These are phyloP conservation scores for Magnolia sinica DNA, from an alignment of 164 flowering plant genomes.

Conservation along the genomic window DNA sequence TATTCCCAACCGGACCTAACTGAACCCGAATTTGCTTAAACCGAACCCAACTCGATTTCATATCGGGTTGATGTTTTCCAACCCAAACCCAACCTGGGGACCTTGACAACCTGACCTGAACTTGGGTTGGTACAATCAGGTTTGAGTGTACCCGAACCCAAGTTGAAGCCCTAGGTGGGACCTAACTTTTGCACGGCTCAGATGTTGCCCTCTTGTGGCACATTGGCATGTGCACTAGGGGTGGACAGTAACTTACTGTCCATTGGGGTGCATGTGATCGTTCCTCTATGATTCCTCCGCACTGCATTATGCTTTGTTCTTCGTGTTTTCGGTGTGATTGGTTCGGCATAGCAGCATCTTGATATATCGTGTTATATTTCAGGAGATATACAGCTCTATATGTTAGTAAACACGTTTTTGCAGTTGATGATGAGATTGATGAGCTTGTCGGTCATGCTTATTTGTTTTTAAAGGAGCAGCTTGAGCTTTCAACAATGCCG, in stretches of 20 bases:
- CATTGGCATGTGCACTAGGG: background rate
- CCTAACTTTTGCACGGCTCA: too few relatives aligned
- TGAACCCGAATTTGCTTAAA: too few relatives aligned
- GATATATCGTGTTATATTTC: conserved; percentile 15
- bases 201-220: too few relatives aligned
- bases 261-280: background rate
- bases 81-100: too few relatives aligned
- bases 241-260: background rate
- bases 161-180: too few relatives aligned
- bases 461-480: conserved; percentile 77
- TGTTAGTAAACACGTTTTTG: conserved; percentile 49
- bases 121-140: too few relatives aligned
- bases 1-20: too few relatives aligned
- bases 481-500: conserved; percentile 53
- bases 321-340: background rate
- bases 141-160: too few relatives aligned
- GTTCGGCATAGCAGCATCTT: background rate
- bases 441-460: conserved; percentile 80
- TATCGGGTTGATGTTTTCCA: too few relatives aligned
- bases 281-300: background rate
- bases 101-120: too few relatives aligned
- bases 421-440: conserved; percentile 49
- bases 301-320: background rate
- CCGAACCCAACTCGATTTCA: too few relatives aligned
- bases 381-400: conserved; percentile 74